phyloP scores from a whole-genome alignment of 2,329 filamentous ascomycete genomes.

The Huntiella moniliformis region DNA sequence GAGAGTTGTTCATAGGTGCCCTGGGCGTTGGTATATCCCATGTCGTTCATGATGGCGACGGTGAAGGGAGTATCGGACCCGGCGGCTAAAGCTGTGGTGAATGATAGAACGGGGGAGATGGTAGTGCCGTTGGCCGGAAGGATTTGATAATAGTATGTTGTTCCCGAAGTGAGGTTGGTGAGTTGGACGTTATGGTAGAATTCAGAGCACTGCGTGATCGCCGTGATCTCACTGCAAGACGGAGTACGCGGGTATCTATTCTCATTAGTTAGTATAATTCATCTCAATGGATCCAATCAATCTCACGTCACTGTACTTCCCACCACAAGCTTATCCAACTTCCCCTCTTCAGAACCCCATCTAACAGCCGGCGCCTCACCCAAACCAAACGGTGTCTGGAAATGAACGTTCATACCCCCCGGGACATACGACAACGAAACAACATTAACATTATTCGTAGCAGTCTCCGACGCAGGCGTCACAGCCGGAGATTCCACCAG shows the following conservation, averaged over 20 bases:
- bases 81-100: slow-evolving; percentile 26
- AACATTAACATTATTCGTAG: slow-evolving; percentile 34
- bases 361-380: slow-evolving; percentile 23
- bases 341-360: slow-evolving; percentile 22
- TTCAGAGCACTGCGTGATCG: slow-evolving; percentile 30
- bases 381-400: slow-evolving; percentile 34
- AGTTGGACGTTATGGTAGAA: slow-evolving; percentile 33
- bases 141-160: slow-evolving; percentile 33
- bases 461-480: slow-evolving; percentile 22
- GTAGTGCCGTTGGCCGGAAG: slow-evolving; percentile 30
- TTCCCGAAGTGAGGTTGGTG: slow-evolving; percentile 21
- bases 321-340: slow-evolving; percentile 19
- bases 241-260: slow-evolving; percentile 31
- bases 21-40: slow-evolving; percentile 33
- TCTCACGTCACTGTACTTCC: slow-evolving; percentile 25
- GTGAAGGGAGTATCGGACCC: slow-evolving; percentile 24
- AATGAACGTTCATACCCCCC: slow-evolving; percentile 31
- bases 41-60: slow-evolving; percentile 30
- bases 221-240: slow-evolving; percentile 24
- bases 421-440: slow-evolving; percentile 29
- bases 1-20: slow-evolving; percentile 27
- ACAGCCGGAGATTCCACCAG: slow-evolving; percentile 31
- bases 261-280: neutral
- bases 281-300: neutral
- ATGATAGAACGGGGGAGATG: slow-evolving; percentile 25